Percentiles rank a stretch among this genome's conserved stretches.
Evolutionary conservation across 2,329 filamentous ascomycete species (phyloP).

Genomic region (Blumeriella jaapii): DNA sequence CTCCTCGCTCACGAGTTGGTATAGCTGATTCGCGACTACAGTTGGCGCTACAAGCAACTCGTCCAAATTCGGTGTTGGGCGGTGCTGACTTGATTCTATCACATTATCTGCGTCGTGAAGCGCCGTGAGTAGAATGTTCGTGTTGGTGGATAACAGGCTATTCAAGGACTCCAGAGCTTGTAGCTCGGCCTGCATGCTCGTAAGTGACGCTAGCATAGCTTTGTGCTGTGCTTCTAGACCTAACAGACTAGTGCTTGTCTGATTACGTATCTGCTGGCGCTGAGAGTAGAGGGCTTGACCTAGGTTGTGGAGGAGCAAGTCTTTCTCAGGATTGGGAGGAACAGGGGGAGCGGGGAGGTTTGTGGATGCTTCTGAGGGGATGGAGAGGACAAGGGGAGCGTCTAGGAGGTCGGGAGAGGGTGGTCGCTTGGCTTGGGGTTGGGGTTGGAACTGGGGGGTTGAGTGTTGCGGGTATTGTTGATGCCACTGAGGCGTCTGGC

Average conservation of each 20-base stretch:
- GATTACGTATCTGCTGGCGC: constrained; percentile 55
- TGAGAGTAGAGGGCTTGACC: constrained; percentile 57
- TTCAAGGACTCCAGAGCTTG: constrained; percentile 60
- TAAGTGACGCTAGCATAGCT: constrained; percentile 61
- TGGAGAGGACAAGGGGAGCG: constrained; percentile 37
- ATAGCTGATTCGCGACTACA: constrained; percentile 85
- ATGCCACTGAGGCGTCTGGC: constrained; percentile 17
- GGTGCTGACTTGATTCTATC: constrained; percentile 58
- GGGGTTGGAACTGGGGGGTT: too few relatives aligned
- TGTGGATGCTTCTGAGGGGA: constrained; percentile 33
- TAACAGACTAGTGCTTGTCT: constrained; percentile 63
- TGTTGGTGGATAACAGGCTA: constrained; percentile 62
- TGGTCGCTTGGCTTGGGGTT: constrained; percentile 27
- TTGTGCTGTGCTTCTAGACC: constrained; percentile 68
- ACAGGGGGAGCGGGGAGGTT: constrained; percentile 66
- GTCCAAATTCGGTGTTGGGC: constrained; percentile 68
- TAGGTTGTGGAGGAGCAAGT: constrained; percentile 69
- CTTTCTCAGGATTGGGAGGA: constrained; percentile 91
- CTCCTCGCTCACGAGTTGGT: constrained; percentile 81
- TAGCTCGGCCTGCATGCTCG: constrained; percentile 62
- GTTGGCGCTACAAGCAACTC: constrained; percentile 89
- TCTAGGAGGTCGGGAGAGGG: constrained; percentile 41
- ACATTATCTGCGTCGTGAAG: constrained; percentile 69
- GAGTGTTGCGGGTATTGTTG: constrained; percentile 24
- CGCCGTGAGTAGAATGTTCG: constrained; percentile 63